A percentile compares a stretch with the other conserved stretches of the same genome.
These are phyloP conservation scores for Akanthomyces muscarius DNA, from an alignment of 2,329 filamentous ascomycete species.

Conservation along the genomic window DNA sequence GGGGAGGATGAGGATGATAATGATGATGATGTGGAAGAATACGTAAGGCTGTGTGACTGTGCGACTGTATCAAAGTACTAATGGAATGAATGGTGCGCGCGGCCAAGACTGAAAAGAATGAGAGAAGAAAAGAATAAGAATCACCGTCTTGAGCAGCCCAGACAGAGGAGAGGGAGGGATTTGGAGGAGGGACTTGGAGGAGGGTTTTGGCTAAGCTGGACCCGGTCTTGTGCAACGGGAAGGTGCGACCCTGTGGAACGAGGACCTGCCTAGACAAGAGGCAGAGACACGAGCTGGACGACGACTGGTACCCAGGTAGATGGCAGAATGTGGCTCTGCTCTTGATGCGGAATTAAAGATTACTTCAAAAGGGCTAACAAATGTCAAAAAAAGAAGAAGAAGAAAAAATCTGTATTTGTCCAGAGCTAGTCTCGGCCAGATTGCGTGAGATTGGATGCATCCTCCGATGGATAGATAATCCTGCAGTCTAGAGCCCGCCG, in stretches of 20 bases:
- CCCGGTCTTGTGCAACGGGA: not conserved
- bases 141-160: too few relatives aligned
- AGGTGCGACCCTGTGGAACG: not conserved
- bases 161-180: not conserved
- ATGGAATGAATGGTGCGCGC: too few relatives aligned
- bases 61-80: too few relatives aligned
- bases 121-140: too few relatives aligned
- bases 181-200: not conserved
- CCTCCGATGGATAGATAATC: not conserved
- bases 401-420: not conserved
- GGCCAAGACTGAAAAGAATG: too few relatives aligned
- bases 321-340: too few relatives aligned
- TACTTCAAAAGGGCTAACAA: too few relatives aligned
- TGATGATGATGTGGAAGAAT: not conserved
- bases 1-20: too few relatives aligned
- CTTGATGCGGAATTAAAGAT: too few relatives aligned
- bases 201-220: not conserved
- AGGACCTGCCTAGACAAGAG: not conserved
- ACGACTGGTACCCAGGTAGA: too few relatives aligned
- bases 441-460: not conserved
- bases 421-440: not conserved
- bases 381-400: not conserved
- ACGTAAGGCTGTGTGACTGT: not conserved
- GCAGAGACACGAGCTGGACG: too few relatives aligned
- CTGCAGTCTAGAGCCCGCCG: not conserved